Evolutionary conservation across 495 filamentous ascomycete genomes (phyloP), one percentile per base, ranked within the genome.

Genomic region (Penicillium maclennaniae): DNA sequence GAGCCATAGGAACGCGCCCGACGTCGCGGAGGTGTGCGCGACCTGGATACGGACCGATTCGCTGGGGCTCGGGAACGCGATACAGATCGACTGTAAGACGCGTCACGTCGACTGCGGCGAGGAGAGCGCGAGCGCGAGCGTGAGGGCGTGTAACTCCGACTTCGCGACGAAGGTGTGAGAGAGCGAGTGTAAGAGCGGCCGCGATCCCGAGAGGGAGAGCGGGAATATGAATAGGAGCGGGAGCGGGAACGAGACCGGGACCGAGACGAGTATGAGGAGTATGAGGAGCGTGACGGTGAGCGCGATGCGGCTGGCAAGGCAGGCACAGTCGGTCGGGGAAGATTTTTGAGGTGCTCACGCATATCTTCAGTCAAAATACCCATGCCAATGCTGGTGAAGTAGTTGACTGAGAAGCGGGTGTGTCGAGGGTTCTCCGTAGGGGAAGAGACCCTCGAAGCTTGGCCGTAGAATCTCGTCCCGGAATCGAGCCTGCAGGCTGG

Each of bases 321-420:
- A 9, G 88, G 86, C 17, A 85, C 69, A 4, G 84, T 74, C 38
- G 91, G 87, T 60, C 89, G 87, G 20, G 92, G 88, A 61, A 87
- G 81, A 62, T 91, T 96, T 65, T 91, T 88, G 49, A 97, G 74
- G 64, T 83, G 84, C 58, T 91, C 89, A 60, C 93, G 84, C 92
- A 97, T 96, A 58, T 91, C 88, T 58, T 97, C 95, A 12, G 93
- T 99, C 57, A 99, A 72, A 27, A 79, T 83, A 69, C 93, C 93
- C 86, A 99, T 91, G 53, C 91, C 90, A 66, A 99, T 92, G 59
- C 88, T 90, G 7, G 93, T 99, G 69, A 97, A 97, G 74, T 95
- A 99, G 69, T 99, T 99, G 83, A 97, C 95, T 17, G 92, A 89
- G 77, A 99, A 99, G 40, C 93, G 85, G 14, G 89, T 92, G 69